These are phyloP conservation scores for Exophiala sp. DNA, from an alignment of 2,329 filamentous ascomycete genomes.

Conservation along the genomic window DNA sequence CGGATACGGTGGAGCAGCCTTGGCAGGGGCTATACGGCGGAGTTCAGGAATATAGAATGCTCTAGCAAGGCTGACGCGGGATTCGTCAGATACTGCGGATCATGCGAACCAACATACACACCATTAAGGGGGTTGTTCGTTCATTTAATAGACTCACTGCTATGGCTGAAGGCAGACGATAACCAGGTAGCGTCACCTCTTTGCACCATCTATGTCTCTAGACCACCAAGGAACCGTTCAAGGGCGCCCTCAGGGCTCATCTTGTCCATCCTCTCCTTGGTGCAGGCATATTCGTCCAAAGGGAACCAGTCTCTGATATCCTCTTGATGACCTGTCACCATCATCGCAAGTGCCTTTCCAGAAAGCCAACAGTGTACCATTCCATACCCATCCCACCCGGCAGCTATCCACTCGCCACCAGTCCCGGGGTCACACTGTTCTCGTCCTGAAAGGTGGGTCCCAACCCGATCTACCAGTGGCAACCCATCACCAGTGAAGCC, in stretches of 20 bases:
- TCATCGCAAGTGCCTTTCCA: constrained; percentile 29
- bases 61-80: constrained; percentile 33
- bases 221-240: constrained; percentile 12
- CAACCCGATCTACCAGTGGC: constrained; percentile 30
- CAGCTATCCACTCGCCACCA: constrained; percentile 32
- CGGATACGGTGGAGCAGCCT: constrained; percentile 18
- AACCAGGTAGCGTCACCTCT: no score
- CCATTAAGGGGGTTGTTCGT: no score
- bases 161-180: no score
- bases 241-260: constrained; percentile 18
- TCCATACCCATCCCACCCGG: constrained; percentile 32
- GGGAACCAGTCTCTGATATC: constrained; percentile 18
- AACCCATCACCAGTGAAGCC: constrained; percentile 31
- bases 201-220: constrained; percentile 17
- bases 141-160: no score
- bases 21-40: background rate
- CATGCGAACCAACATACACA: no score
- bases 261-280: constrained; percentile 11
- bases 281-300: constrained; percentile 18
- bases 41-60: constrained; percentile 12
- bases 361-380: constrained; percentile 32
- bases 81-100: no score
- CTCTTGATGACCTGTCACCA: constrained; percentile 22
- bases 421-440: constrained; percentile 8
- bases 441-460: constrained; percentile 13